These are phyloP conservation scores for Cladophialophora yegresii DNA, from an alignment of 2,329 filamentous ascomycete genomes.

Conservation along the genomic window DNA sequence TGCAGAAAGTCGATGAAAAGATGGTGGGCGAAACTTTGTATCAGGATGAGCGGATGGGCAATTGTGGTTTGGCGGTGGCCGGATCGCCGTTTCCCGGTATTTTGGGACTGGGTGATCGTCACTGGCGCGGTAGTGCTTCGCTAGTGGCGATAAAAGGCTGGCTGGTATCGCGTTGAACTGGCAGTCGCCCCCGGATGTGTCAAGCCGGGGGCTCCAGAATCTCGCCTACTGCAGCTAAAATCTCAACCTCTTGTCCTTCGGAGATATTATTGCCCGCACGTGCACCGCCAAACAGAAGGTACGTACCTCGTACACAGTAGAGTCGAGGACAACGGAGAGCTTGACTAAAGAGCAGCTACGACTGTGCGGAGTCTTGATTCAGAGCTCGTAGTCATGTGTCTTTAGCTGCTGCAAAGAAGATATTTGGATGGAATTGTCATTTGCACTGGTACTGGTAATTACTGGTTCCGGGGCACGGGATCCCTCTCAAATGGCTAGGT, in stretches of 20 bases:
- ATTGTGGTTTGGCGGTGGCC: constrained; percentile 1
- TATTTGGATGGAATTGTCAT: neutral
- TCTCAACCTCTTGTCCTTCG: neutral
- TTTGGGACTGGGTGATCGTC: neutral
- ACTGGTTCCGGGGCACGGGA: too few relatives aligned
- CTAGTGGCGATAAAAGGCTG: neutral
- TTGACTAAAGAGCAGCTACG: too few relatives aligned
- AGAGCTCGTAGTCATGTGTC: neutral
- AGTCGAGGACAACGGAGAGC: neutral
- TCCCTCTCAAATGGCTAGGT: neutral
- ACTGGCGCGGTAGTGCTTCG: constrained; percentile 6
- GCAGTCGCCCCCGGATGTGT: neutral
- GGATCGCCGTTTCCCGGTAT: constrained; percentile 8
- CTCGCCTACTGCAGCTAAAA: neutral
- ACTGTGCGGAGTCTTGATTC: neutral
- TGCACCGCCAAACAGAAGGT: neutral
- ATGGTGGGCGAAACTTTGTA: neutral
- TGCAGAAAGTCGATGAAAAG: neutral
- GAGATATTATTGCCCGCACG: neutral
- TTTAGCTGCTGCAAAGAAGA: too few relatives aligned
- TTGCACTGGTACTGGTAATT: neutral
- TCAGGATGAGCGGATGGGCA: neutral
- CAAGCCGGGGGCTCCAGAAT: neutral
- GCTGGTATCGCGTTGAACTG: neutral
- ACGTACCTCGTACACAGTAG: neutral